Percentiles rank a stretch among this genome's conserved stretches.
Evolutionary conservation across 306 rosid species (phyloP).

Genomic region (Bauhinia variegata): DNA sequence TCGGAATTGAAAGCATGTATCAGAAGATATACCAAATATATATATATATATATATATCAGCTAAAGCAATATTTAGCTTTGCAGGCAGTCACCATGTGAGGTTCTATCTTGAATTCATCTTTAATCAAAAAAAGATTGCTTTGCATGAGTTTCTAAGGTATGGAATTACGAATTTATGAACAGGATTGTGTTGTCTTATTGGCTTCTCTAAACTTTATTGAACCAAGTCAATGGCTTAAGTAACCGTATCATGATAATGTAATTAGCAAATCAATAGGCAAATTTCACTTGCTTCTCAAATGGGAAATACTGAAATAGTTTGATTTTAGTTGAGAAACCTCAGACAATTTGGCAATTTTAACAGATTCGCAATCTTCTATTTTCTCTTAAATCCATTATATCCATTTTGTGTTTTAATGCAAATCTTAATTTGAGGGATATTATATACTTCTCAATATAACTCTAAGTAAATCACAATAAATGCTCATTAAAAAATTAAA

Average conservation of each 20-base stretch:
- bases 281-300: background rate
- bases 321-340: conserved; percentile 23
- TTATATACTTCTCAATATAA: conserved; percentile 20
- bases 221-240: background rate
- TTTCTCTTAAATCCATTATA: background rate
- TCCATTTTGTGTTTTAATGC: background rate
- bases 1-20: no score
- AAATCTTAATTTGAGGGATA: conserved; percentile 19
- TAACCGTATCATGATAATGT: background rate
- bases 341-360: conserved; percentile 6
- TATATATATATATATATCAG: no score
- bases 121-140: background rate
- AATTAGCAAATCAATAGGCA: background rate
- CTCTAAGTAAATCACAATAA: no score
- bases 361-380: no score
- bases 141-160: conserved; percentile 12
- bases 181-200: background rate
- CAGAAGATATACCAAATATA: no score
- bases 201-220: background rate
- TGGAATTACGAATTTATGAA: conserved; percentile 10
- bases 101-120: no score
- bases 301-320: conserved; percentile 7
- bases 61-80: no score
- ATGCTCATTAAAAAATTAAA: no score
- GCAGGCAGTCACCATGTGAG: no score